Evolutionary conservation across 306 rosid genomes (phyloP).

Genomic region (Prinsepia uniflora): DNA sequence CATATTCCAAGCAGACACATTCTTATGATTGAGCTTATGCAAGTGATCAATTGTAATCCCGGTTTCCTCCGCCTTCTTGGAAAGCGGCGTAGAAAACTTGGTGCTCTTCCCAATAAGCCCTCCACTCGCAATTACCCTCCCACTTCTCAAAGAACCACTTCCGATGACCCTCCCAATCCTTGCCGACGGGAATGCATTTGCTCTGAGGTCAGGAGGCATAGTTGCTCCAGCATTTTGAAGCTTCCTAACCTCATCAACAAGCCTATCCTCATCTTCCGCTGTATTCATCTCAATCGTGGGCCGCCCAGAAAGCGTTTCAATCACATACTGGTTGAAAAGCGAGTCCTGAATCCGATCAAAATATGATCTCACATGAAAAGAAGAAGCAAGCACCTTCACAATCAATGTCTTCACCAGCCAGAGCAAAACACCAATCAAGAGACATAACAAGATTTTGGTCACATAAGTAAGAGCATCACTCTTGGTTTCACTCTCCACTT

Average conservation of each 20-base stretch:
- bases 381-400: slow-evolving; percentile 79
- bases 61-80: slow-evolving; percentile 41
- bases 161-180: slow-evolving; percentile 42
- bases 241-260: slow-evolving; percentile 65
- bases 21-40: slow-evolving; percentile 65
- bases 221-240: slow-evolving; percentile 84
- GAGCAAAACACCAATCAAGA: slow-evolving; percentile 57
- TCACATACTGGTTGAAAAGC: slow-evolving; percentile 69
- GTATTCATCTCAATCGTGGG: slow-evolving; percentile 57
- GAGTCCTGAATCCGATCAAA: slow-evolving; percentile 88
- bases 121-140: slow-evolving; percentile 43
- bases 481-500: slow-evolving; percentile 55
- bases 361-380: slow-evolving; percentile 75
- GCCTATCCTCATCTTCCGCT: slow-evolving; percentile 68
- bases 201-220: slow-evolving; percentile 67
- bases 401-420: slow-evolving; percentile 73
- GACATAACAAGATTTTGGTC: slow-evolving; percentile 58
- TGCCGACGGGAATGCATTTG: slow-evolving; percentile 28
- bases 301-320: slow-evolving; percentile 76
- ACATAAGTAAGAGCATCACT: slow-evolving; percentile 32
- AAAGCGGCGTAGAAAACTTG: slow-evolving; percentile 32
- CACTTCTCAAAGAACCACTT: slow-evolving; percentile 46
- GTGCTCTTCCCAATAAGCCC: slow-evolving; percentile 40
- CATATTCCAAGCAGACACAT: slow-evolving; percentile 94
- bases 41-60: slow-evolving; percentile 69